A percentile compares a stretch with the other conserved stretches of the same genome.
Conservation (phyloP, 148 eudicot genomes). For the Heliosperma pusillum region DNA sequence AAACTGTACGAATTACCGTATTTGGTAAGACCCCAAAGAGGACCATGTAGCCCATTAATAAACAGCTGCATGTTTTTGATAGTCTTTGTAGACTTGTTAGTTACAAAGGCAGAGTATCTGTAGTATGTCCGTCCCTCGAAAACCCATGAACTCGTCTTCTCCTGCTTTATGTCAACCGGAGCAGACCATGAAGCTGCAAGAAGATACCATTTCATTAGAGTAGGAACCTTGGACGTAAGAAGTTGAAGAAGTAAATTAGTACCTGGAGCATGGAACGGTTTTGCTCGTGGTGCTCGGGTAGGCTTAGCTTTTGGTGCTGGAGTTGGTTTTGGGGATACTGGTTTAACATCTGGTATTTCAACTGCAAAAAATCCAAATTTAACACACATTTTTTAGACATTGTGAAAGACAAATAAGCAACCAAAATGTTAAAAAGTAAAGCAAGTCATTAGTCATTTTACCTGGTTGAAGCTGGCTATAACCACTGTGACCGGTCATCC, state of each 20-base stretch:
- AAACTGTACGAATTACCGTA: conserved; percentile 52
- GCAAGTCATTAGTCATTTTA: not conserved
- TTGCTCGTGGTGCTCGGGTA: conserved; percentile 34
- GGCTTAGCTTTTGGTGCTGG: conserved; percentile 20
- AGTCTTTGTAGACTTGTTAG: conserved; percentile 71
- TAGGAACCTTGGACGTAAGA: not conserved
- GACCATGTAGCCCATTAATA: conserved; percentile 76
- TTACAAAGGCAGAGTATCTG: conserved; percentile 68
- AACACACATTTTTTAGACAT: not conserved
- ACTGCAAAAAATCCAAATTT: conserved; percentile 29
- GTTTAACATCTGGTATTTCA: conserved; percentile 41
- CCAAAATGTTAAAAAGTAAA: not conserved
- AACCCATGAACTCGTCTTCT: conserved; percentile 65
- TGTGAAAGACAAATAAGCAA: not conserved
- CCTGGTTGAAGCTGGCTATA: conserved; percentile 80
- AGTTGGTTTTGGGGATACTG: conserved; percentile 30
- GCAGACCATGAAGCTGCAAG: conserved; percentile 44
- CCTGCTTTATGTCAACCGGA: conserved; percentile 53
- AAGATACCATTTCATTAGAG: conserved; percentile 9
- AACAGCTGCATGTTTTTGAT: conserved; percentile 55
- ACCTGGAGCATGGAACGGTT: conserved; percentile 50
- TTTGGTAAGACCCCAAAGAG: conserved; percentile 79
- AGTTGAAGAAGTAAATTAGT: not conserved
- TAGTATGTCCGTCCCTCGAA: conserved; percentile 63
- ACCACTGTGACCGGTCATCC: conserved; percentile 74